phyloP scores from a whole-genome alignment of 1,284 basidiomycete genomes.

The Trichosporon sp. region DNA sequence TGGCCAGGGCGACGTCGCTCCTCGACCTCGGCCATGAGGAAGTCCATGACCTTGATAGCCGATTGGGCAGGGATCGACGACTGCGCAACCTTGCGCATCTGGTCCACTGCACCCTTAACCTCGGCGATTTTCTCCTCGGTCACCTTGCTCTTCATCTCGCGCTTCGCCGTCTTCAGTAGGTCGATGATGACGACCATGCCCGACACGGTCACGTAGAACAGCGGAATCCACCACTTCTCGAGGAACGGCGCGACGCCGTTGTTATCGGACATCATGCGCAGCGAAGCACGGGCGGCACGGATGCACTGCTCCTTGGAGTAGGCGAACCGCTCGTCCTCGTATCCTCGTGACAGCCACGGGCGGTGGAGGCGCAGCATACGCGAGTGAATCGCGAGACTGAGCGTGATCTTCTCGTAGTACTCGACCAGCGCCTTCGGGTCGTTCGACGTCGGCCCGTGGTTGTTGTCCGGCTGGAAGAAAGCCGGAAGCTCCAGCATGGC shows the following conservation, averaged over 20 bases:
- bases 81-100: constrained; percentile 45
- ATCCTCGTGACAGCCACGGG: constrained; percentile 47
- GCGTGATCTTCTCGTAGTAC: constrained; percentile 50
- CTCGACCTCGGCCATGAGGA: constrained; percentile 47
- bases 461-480: constrained; percentile 46
- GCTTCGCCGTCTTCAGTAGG: constrained; percentile 40
- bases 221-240: constrained; percentile 51
- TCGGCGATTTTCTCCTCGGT: constrained; percentile 45
- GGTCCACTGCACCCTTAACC: constrained; percentile 42
- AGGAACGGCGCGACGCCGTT: constrained; percentile 45
- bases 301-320: constrained; percentile 52
- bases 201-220: constrained; percentile 49
- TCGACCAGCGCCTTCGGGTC: constrained; percentile 44
- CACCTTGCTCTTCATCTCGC: constrained; percentile 41
- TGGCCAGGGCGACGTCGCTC: constrained; percentile 39
- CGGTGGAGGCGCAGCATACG: constrained; percentile 48
- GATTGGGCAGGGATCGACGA: constrained; percentile 48
- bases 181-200: constrained; percentile 50
- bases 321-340: constrained; percentile 46
- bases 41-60: constrained; percentile 50
- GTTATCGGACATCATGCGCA: constrained; percentile 47
- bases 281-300: constrained; percentile 46
- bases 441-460: constrained; percentile 26
- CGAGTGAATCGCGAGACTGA: constrained; percentile 49
- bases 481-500: constrained; percentile 49